Conservation (phyloP, 225 moss, liverwort and hornwort species). For the Asterella californica region DNA sequence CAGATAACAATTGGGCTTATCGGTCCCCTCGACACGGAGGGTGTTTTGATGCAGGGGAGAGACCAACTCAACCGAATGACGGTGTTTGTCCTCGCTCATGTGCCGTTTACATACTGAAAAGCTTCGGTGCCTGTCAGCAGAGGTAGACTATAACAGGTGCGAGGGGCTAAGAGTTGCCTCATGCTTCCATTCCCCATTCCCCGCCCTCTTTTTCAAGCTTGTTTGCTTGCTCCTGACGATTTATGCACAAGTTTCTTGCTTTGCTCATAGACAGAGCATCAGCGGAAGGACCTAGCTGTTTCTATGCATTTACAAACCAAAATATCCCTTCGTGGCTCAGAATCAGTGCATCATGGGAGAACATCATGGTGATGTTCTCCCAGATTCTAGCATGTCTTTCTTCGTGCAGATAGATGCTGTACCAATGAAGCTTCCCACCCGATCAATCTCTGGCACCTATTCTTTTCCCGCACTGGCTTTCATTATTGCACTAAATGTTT, state of each 20-base stretch:
- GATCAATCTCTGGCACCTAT: too few species aligned
- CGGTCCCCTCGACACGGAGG: too few species aligned
- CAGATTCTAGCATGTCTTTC: background rate
- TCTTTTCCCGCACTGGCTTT: too few species aligned
- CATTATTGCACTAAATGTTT: background rate
- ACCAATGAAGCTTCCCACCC: too few species aligned
- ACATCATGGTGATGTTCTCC: background rate
- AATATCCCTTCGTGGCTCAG: background rate
- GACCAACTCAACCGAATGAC: background rate
- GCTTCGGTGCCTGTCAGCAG: background rate
- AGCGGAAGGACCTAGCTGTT: background rate
- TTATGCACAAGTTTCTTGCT: background rate
- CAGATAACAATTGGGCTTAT: background rate
- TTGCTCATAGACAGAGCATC: background rate
- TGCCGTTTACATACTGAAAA: background rate
- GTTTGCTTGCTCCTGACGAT: background rate
- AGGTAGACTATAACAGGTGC: background rate
- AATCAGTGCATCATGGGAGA: too few species aligned
- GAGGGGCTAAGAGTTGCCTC: background rate
- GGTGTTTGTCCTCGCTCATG: background rate
- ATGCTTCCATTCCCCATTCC: background rate
- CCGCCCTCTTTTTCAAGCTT: background rate
- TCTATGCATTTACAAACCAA: background rate
- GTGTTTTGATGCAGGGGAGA: too few species aligned
- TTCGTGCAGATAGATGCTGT: too few species aligned